Evolutionary conservation across 352 stramenopile species (phyloP), one percentile per base, ranked within the genome.

Genomic region (Phytopythium mirpurense): DNA sequence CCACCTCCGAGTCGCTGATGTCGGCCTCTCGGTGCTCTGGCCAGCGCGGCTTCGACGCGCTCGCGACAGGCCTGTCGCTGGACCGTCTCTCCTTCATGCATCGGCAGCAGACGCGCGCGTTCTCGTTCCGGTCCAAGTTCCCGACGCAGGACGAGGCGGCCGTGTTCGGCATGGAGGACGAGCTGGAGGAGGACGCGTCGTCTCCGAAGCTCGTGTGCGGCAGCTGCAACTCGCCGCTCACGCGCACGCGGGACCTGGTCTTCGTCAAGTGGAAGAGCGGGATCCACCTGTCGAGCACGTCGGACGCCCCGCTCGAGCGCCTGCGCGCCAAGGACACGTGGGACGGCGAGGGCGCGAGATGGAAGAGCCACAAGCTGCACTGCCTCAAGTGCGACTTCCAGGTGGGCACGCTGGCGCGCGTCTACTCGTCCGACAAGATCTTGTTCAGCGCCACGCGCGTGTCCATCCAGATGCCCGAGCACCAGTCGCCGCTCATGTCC

Each of bases 201-300:
- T 55, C 53, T 15, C 71, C 79, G 51, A 75, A 78, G 51, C 59
- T 90, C 38, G 75, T 88, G 29, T 90, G 80, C 31, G 65, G 69
- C 47, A 90, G 82, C 51, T 90, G 80, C 70, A 87, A 68, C 60
- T 61, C 73, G 40, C 67, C 67, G 15, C 50, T 90, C 48, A 84
- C 70, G 58, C 47, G 67, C 42, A 90, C 80, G 18, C 73, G 70
- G 38, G 75, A 90, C 37, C 59, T 90, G 29, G 72, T 88, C 32
- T 90, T 90, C 57, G 85, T 90, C 63, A 87, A 86, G 53, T 88
- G 79, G 79, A 68, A 70, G 27, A 78, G 70, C 54, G 77, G 80
- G 0, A 88, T 90, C 62, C 80, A 90, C 47, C 59, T 88, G 38
- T 88, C 80, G 12, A 84, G 75, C 47, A 68, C 69, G 51, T 86